These are phyloP conservation scores for Quaeritorhiza haematococci DNA, from an alignment of 371 early-diverging fungal genomes.

Conservation along the genomic window DNA sequence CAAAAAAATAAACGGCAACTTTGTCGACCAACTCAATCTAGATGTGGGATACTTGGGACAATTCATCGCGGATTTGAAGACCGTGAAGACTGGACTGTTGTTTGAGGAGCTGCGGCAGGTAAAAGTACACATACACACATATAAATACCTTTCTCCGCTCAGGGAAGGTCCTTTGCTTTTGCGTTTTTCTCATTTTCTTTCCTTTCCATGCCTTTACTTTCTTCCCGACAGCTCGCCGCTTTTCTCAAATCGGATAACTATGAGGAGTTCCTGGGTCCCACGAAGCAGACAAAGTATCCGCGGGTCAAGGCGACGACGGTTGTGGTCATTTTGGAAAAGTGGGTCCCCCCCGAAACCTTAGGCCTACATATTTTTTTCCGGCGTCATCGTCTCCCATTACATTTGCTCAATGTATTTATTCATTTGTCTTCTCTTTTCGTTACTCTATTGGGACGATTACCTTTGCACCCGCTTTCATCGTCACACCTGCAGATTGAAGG, in stretches of 20 bases:
- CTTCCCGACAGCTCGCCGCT: slow-evolving; percentile 63
- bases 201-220: background rate
- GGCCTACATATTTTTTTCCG: background rate
- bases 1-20: no score
- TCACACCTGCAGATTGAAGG: background rate
- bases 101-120: slow-evolving; percentile 76
- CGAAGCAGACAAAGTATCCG: slow-evolving; percentile 58
- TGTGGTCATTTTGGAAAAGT: slow-evolving; percentile 77
- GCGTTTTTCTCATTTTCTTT: background rate
- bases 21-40: no score
- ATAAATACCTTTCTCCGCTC: background rate
- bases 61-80: slow-evolving; percentile 60
- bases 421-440: background rate
- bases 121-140: slow-evolving; percentile 1
- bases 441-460: background rate
- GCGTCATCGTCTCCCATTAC: no score
- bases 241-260: slow-evolving; percentile 62
- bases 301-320: slow-evolving; percentile 60
- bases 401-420: no score
- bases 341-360: slow-evolving; percentile 31
- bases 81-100: slow-evolving; percentile 60
- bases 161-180: background rate
- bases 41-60: no score
- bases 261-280: slow-evolving; percentile 66
- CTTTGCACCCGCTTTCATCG: background rate